A percentile compares a stretch with the other conserved stretches of the same genome.
These are phyloP conservation scores for Boechera retrofracta DNA, from an alignment of 345 rosid genomes.

Conservation along the genomic window DNA sequence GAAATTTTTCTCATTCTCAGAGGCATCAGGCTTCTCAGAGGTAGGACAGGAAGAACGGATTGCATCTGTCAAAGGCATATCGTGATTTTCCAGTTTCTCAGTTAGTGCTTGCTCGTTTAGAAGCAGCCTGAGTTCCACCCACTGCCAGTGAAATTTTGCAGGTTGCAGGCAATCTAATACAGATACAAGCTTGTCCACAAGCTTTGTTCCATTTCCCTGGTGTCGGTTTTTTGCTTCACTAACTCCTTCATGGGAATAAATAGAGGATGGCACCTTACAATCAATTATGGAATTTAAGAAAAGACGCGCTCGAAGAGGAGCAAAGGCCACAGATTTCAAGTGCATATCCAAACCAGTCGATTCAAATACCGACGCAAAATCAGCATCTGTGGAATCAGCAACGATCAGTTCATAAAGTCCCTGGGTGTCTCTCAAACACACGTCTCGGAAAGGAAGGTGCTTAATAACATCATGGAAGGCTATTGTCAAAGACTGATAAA, in stretches of 20 bases:
- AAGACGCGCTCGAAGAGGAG: slow-evolving; percentile 91
- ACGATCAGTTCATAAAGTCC: slow-evolving; percentile 85
- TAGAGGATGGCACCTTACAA: slow-evolving; percentile 66
- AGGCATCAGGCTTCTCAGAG: slow-evolving; percentile 73
- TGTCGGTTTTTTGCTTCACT: slow-evolving; percentile 58
- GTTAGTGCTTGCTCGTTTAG: slow-evolving; percentile 91
- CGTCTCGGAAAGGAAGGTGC: slow-evolving; percentile 91
- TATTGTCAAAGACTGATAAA: slow-evolving; percentile 72
- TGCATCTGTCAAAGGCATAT: slow-evolving; percentile 73
- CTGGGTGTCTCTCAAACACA: slow-evolving; percentile 82
- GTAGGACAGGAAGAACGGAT: slow-evolving; percentile 74
- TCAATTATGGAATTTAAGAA: slow-evolving; percentile 86
- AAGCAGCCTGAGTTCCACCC: slow-evolving; percentile 98
- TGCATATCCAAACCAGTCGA: slow-evolving; percentile 72
- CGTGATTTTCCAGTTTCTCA: slow-evolving; percentile 82
- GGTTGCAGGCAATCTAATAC: slow-evolving; percentile 87
- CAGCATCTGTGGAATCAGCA: slow-evolving; percentile 86
- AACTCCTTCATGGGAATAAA: slow-evolving; percentile 60
- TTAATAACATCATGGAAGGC: slow-evolving; percentile 83
- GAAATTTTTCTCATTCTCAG: slow-evolving; percentile 90
- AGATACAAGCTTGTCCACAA: slow-evolving; percentile 78
- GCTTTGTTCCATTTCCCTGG: slow-evolving; percentile 68
- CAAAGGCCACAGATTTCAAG: slow-evolving; percentile 69
- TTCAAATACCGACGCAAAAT: slow-evolving; percentile 76
- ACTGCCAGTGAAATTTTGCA: slow-evolving; percentile 99